Evolutionary conservation across 306 rosid species (phyloP), one percentile per base, ranked within the genome.

Genomic region (Potentilla sterilis): DNA sequence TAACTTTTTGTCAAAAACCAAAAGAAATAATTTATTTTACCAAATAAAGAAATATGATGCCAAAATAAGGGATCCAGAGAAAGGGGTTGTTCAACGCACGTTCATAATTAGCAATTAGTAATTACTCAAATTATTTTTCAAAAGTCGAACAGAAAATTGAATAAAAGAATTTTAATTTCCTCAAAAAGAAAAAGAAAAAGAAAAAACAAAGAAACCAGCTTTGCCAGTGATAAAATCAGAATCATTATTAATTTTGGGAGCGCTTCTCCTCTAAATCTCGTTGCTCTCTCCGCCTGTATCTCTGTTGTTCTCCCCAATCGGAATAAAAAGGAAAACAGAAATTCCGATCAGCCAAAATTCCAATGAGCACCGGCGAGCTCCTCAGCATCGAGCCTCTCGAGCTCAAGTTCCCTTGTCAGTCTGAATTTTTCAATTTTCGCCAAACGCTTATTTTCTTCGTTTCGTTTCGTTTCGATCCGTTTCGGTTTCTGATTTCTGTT

Each of bases 361-460:
- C 52, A 24, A 93, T 93, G 97, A 89, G 89, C 86, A 89, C 90
- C 8, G 96, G 93, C 18, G 98, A 93, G 34, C 96, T 93, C 66
- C 96, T 93, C 83, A 78, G 85, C 87, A 88, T 93, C 86, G 91
- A 89, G 49, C 98, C 98, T 72, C 72, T 86, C 83, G 98, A 93
- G 81, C 98, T 93, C 83, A 88, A 91, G 86, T 93, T 91, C 70
- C 47, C 81, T 6, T 89, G 98, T 93, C 63, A 77, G 92, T 85
- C 43, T 37, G 40, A 37, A 35, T 16, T 51, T 57, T 69, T 75
- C 3, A 12, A 13, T 47, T 47, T 64, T 55, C 28, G 12, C 21
- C 2, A 18, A 66, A 67, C 44, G 75, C 66, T 13, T 47, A 12
- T 74, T 16, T 12, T 22, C 21, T 67, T 54, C 32, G 61, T 52